phyloP scores from a whole-genome alignment of 352 stramenopile species.

The Globisporangium solare region DNA sequence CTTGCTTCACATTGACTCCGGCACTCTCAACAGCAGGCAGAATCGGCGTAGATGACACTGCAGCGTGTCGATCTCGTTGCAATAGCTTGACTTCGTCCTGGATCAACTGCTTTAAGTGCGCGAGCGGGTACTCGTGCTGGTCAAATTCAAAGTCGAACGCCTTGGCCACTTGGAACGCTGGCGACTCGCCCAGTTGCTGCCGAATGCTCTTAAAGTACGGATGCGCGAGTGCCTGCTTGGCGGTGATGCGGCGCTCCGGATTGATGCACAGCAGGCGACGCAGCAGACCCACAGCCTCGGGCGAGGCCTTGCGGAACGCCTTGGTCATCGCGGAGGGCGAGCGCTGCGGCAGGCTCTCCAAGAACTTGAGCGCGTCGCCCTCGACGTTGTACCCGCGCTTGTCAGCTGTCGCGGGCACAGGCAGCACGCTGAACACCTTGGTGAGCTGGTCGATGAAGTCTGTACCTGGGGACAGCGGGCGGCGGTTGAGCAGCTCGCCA shows the following conservation, averaged over 20 bases:
- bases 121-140: constrained; percentile 57
- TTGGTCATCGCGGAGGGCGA: constrained; percentile 69
- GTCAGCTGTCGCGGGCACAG: constrained; percentile 52
- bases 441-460: constrained; percentile 84
- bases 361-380: constrained; percentile 69
- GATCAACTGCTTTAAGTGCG: constrained; percentile 62
- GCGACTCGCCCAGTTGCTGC: constrained; percentile 60
- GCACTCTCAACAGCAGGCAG: constrained; percentile 12
- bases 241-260: constrained; percentile 84
- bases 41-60: constrained; percentile 7
- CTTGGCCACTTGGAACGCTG: constrained; percentile 57
- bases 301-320: constrained; percentile 56
- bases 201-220: constrained; percentile 86
- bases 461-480: constrained; percentile 67
- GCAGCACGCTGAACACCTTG: constrained; percentile 64
- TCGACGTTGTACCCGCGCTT: constrained; percentile 75
- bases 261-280: constrained; percentile 84
- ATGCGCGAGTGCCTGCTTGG: constrained; percentile 88
- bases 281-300: constrained; percentile 65
- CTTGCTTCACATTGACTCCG: background rate
- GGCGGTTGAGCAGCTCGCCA: constrained; percentile 83
- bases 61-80: constrained; percentile 34
- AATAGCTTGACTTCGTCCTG: constrained; percentile 72
- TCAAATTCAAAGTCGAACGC: constrained; percentile 86
- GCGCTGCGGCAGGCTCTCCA: constrained; percentile 65